A percentile compares a stretch with the other conserved stretches of the same genome.
These are phyloP conservation scores for Apiospora hydei DNA, from an alignment of 2,329 filamentous ascomycete species.

Conservation along the genomic window DNA sequence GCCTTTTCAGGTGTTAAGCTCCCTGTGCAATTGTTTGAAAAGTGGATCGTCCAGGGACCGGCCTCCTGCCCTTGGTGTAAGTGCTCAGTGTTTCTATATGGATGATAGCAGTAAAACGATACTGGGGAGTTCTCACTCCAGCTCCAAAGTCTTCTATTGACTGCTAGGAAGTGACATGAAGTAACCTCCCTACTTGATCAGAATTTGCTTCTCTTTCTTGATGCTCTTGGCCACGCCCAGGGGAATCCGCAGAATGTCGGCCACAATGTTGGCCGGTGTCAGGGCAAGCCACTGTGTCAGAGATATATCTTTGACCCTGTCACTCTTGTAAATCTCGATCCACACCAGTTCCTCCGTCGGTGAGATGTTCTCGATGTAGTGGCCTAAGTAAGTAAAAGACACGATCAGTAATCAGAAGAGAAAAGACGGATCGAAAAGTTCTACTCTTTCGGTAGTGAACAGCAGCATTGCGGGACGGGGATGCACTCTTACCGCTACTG, in stretches of 20 bases:
- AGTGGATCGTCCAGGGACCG: neutral
- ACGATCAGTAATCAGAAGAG: neutral
- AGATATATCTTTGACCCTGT: conserved; percentile 71
- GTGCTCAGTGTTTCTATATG: neutral
- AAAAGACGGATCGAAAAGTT: too few species aligned
- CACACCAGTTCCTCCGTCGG: conserved; percentile 69
- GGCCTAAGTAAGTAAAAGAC: conserved; percentile 44
- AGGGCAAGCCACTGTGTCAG: conserved; percentile 74
- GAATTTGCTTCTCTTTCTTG: conserved; percentile 70
- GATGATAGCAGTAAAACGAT: too few species aligned
- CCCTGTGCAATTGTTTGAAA: neutral
- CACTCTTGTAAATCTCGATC: conserved; percentile 74
- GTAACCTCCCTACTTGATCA: conserved; percentile 45
- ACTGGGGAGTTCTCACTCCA: too few species aligned
- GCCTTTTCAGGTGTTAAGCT: neutral
- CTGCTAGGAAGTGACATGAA: too few species aligned
- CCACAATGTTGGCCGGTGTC: conserved; percentile 69
- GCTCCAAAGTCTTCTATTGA: too few species aligned
- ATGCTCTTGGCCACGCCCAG: conserved; percentile 61
- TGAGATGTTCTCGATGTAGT: conserved; percentile 75
- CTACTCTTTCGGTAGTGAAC: too few species aligned
- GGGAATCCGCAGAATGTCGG: conserved; percentile 65
- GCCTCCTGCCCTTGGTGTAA: too few species aligned
- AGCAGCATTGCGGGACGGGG: too few species aligned
- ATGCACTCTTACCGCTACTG: conserved; percentile 56